These are phyloP conservation scores for Alternaria viburni DNA, from an alignment of 2,329 filamentous ascomycete genomes.

Conservation along the genomic window DNA sequence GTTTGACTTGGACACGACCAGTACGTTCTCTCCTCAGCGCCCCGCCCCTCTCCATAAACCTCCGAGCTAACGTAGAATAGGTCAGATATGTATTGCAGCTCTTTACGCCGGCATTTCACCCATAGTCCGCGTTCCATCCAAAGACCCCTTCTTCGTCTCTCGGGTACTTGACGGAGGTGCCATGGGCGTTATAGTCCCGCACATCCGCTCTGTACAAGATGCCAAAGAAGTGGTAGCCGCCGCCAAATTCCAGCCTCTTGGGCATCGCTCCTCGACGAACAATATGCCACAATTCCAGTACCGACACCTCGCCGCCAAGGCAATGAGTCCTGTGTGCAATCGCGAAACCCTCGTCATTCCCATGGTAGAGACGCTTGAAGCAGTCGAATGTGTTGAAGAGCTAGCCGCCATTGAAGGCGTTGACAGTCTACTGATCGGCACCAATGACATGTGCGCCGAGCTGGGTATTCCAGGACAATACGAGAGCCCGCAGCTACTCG, in stretches of 20 bases:
- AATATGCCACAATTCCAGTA: slow-evolving; percentile 49
- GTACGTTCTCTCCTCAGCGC: background rate
- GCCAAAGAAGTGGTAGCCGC: slow-evolving; percentile 46
- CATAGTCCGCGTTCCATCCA: slow-evolving; percentile 52
- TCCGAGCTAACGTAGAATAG: background rate
- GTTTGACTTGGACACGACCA: slow-evolving; percentile 45
- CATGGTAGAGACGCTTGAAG: slow-evolving; percentile 53
- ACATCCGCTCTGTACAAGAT: slow-evolving; percentile 49
- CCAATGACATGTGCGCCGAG: slow-evolving; percentile 54
- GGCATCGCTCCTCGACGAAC: slow-evolving; percentile 46
- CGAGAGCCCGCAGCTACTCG: slow-evolving; percentile 37
- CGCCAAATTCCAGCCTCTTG: slow-evolving; percentile 50
- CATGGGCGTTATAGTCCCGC: slow-evolving; percentile 51
- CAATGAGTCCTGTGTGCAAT: slow-evolving; percentile 47
- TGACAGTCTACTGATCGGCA: slow-evolving; percentile 53
- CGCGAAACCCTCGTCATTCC: slow-evolving; percentile 50
- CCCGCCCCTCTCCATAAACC: background rate
- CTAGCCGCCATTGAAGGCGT: slow-evolving; percentile 52
- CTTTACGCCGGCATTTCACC: slow-evolving; percentile 50
- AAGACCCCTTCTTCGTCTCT: slow-evolving; percentile 49
- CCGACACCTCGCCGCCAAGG: slow-evolving; percentile 39
- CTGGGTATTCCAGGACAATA: slow-evolving; percentile 53
- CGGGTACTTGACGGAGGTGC: slow-evolving; percentile 52
- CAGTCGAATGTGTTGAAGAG: slow-evolving; percentile 50
- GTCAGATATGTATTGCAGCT: slow-evolving; percentile 50